Evolutionary conservation across 1,284 basidiomycete genomes (phyloP), one percentile per base, ranked within the genome.

Genomic region (Neonothopanus nambi): DNA sequence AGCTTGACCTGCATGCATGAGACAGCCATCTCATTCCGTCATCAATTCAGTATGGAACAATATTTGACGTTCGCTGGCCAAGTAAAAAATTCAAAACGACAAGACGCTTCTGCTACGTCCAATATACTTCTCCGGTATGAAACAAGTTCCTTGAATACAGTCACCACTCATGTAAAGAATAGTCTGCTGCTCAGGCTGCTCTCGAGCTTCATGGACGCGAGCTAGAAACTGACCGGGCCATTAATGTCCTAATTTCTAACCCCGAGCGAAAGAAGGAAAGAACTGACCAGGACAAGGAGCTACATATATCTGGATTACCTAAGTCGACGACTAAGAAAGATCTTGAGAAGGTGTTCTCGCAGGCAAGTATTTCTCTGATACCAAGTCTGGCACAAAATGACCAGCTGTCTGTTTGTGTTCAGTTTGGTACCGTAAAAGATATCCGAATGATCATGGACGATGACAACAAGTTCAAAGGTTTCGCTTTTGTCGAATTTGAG

Each of bases 21-120:
- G 11, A 28, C n/a, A 38, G 26, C 28, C 49, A n/a, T 30, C 18
- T 26, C 21, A 35, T 9, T 47, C 43, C n/a, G n/a, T 61, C n/a
- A 36, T 48, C 59, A 26, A 43, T 41, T n/a, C 49, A 95, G 88
- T 95, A 90, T 70, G 97, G 97, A 1, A 80, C 79, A 5, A 82
- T 99, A 48, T 92, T 99, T 56, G 94, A 97, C 59, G 91, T 95
- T 12, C 89, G 97, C 17, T 99, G 96, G 97, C 97, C 97, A 5
- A 97, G 94, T 72, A 95, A 95, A 67, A 95, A 96, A 66, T 96
- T 93, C 75, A 95, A 93, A 67, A 84, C 78, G 51, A 89, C 89
- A 1, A 78, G 97, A 23, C 81, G 97, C 12, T 99, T 99, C 70
- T 96, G 93, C 67, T 99, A 99, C 67, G 78, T 99, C 2, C 95